phyloP scores from a whole-genome alignment of 768 basidiomycete genomes.

The Kwoniella dejecticola region DNA sequence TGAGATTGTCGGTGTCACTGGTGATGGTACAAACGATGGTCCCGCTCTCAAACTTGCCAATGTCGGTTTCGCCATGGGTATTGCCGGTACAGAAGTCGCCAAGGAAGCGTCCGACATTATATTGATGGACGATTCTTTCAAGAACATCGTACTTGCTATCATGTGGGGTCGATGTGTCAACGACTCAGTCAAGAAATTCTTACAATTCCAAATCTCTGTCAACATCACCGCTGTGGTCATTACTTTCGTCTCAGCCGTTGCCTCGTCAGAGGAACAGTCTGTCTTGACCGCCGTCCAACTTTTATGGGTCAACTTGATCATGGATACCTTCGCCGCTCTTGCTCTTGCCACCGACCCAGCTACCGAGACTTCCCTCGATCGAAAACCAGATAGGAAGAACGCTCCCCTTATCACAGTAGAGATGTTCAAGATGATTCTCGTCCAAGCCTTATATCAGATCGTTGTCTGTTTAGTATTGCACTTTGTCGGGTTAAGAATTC shows the following conservation, averaged over 20 bases:
- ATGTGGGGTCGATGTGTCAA: conserved; percentile 99
- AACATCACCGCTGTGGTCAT: conserved; percentile 95
- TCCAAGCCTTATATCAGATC: conserved; percentile 87
- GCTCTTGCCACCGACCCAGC: conserved; percentile 97
- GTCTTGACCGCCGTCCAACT: conserved; percentile 95
- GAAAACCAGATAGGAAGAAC: conserved; percentile 86
- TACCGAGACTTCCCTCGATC: conserved; percentile 68
- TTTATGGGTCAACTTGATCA: conserved; percentile 92
- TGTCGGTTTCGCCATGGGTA: conserved; percentile 76
- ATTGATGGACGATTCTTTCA: conserved; percentile 75
- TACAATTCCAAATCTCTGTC: conserved; percentile 78
- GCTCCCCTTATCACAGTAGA: conserved; percentile 86
- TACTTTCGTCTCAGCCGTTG: conserved; percentile 86
- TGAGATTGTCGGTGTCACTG: conserved; percentile 86
- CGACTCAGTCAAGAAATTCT: conserved; percentile 93
- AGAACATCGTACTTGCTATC: conserved; percentile 94
- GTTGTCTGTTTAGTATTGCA: conserved; percentile 82
- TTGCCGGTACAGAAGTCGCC: conserved; percentile 87
- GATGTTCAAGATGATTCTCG: conserved; percentile 95
- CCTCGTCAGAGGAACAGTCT: conserved; percentile 72
- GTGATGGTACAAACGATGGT: conserved; percentile 97
- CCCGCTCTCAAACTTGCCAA: conserved; percentile 93
- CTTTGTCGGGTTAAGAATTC: conserved; percentile 74
- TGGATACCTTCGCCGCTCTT: conserved; percentile 92
- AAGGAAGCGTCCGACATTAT: conserved; percentile 99